Evolutionary conservation across 2,329 filamentous ascomycete genomes (phyloP), one percentile per base, ranked within the genome.

Genomic region (Aspergillus neoniger): DNA sequence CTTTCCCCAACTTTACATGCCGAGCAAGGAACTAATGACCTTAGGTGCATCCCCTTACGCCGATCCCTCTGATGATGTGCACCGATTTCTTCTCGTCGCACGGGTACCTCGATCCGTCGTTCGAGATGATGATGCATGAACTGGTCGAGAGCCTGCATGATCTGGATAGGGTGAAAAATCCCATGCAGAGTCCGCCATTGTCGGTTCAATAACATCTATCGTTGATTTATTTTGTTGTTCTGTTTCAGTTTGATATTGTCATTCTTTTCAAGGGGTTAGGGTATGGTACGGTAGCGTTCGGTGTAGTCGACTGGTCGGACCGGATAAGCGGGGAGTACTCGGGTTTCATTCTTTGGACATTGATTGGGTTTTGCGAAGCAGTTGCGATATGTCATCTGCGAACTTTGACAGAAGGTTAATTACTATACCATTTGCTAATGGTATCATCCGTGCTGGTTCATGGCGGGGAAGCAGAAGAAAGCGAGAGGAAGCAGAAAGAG

Each of bases 31-130:
- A 10, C 10, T 43, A 43, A 15, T 25, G 3, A 3, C 0, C 15
- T 8, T 36, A 67, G 65, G 65, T 67, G 4, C 65, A 67, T 39
- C 65, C 65, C 1, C 44, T 67, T n/a, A 66, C 64, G 3, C 64
- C 65, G 1, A 66, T 66, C 4, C 65, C 65, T 1, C 36, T 67
- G 15, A 61, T 62, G 59, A 66, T 67, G 61, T 67, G 65, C 30
- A 61, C 54, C 38, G 65, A 67, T 10, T 67, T 67, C 38, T 58
- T 67, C 38, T 62, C 65, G 1, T 56, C 61, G 1, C 65, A 67
- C 28, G 32, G 41, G n/a, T 66, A 66, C 39, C 62, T 67, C 8
- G 64, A 67, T 4, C 21, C 48, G 2, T 58, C 61, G 5, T 67
- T 67, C 17, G 65, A 67, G 17, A 39, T 57, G 25, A 65, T 66